Conservation (phyloP, 2,329 filamentous ascomycete species). For the Aspergillus puulaauensis region DNA sequence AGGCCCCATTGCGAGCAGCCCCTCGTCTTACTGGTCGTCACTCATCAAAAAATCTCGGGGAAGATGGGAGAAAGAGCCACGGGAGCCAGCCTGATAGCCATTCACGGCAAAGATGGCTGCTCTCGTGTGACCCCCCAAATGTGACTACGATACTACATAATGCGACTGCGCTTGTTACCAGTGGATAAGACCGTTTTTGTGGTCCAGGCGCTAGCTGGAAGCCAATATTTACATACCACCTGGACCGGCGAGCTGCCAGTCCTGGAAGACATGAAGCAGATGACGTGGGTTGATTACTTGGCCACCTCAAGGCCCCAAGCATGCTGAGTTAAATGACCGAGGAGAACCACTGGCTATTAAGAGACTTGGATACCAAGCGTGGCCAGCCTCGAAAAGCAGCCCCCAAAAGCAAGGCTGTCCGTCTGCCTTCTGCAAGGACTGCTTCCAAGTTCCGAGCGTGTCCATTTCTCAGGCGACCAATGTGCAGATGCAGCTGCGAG, state of each 20-base stretch:
- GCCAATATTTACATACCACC: slow-evolving; percentile 1
- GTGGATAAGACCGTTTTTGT: slow-evolving; percentile 2
- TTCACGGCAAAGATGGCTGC: slow-evolving; percentile 1
- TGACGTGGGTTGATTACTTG: not conserved
- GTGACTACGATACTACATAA: slow-evolving; percentile 18
- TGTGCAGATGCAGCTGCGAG: slow-evolving; percentile 5
- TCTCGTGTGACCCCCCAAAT: slow-evolving; percentile 14
- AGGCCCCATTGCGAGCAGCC: not conserved
- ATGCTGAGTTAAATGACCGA: not conserved
- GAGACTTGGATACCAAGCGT: not conserved
- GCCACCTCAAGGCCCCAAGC: not conserved
- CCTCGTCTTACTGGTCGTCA: slow-evolving; percentile 5
- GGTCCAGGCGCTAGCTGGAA: not conserved
- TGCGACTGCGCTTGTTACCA: slow-evolving; percentile 4
- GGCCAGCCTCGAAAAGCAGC: not conserved
- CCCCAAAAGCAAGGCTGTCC: not conserved
- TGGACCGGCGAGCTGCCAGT: not conserved
- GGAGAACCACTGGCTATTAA: not conserved
- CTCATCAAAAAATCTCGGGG: not conserved
- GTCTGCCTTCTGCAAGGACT: not conserved
- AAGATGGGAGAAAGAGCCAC: not conserved
- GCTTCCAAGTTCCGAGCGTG: not conserved
- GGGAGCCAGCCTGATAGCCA: slow-evolving; percentile 6
- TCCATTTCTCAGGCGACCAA: not conserved
- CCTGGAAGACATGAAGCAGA: not conserved